Evolutionary conservation across 257 asterid species (phyloP).

Genomic region (Nicotiana obtusifolia): DNA sequence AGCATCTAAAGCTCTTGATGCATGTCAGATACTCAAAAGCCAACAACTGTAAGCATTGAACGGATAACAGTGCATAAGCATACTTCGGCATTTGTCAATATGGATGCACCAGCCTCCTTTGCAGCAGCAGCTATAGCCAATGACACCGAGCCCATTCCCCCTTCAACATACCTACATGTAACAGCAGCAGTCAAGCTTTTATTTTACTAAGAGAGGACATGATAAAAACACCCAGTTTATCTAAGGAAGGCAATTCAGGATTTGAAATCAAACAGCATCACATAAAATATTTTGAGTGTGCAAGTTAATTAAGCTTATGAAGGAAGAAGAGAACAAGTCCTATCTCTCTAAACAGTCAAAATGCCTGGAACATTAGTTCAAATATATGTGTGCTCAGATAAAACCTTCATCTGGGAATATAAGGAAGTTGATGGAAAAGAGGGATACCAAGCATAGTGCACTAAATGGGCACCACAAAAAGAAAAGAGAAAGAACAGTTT

Average conservation of each 20-base stretch:
- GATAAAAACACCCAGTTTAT: slow-evolving; percentile 7
- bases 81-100: slow-evolving; percentile 75
- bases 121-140: slow-evolving; percentile 76
- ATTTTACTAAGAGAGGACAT: slow-evolving; percentile 7
- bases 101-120: slow-evolving; percentile 79
- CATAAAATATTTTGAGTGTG: background rate
- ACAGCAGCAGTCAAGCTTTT: slow-evolving; percentile 14
- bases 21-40: background rate
- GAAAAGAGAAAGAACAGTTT: background rate
- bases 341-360: background rate
- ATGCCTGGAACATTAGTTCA: background rate
- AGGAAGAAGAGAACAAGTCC: background rate
- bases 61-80: slow-evolving; percentile 22
- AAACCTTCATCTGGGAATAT: background rate
- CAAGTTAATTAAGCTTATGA: background rate
- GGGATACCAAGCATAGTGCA: background rate
- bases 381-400: background rate
- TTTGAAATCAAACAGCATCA: background rate
- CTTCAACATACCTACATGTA: slow-evolving; percentile 78
- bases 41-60: background rate
- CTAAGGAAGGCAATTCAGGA: slow-evolving; percentile 8
- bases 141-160: slow-evolving; percentile 99
- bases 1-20: background rate
- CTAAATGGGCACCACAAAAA: background rate
- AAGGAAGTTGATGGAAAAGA: background rate